These are phyloP conservation scores for Sarocladiaceae sp. DNA, from an alignment of 2,329 filamentous ascomycete species.

Conservation along the genomic window DNA sequence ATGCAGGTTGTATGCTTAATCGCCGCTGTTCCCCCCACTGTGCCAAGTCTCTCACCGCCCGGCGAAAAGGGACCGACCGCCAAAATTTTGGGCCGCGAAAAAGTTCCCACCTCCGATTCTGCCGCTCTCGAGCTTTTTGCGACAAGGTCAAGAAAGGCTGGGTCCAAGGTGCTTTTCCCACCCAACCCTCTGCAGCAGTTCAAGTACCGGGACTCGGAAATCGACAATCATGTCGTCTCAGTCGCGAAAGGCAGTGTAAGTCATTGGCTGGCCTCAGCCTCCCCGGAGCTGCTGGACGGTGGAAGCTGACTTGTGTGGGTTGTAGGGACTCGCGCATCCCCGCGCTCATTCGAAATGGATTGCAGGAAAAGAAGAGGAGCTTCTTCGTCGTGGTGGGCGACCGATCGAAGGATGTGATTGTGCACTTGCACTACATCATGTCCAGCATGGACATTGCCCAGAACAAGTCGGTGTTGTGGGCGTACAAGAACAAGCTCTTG, in stretches of 20 bases:
- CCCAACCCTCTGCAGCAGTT: no score
- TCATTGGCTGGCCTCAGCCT: conserved; percentile 6
- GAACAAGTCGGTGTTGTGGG: conserved; percentile 90
- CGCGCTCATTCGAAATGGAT: conserved; percentile 83
- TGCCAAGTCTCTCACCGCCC: conserved; percentile 5
- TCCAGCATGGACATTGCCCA: conserved; percentile 84
- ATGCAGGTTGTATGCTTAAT: not conserved
- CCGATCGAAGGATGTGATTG: conserved; percentile 90
- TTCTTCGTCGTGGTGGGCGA: conserved; percentile 96
- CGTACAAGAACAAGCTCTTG: conserved; percentile 95
- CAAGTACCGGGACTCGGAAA: not conserved
- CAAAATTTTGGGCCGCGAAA: conserved; percentile 30
- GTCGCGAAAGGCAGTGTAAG: conserved; percentile 53
- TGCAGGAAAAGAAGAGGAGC: conserved; percentile 93
- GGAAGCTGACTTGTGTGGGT: not conserved
- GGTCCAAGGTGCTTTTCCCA: no score
- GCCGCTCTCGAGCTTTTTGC: conserved; percentile 19
- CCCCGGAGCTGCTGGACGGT: not conserved
- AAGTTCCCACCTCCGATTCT: conserved; percentile 17
- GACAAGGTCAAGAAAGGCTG: conserved; percentile 22
- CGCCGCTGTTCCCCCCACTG: not conserved
- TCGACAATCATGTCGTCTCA: no score
- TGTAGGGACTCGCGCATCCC: conserved; percentile 76
- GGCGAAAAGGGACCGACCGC: conserved; percentile 16
- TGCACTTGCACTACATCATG: conserved; percentile 88